phyloP scores from a whole-genome alignment of 306 rosid genomes.

The Delonix regia region DNA sequence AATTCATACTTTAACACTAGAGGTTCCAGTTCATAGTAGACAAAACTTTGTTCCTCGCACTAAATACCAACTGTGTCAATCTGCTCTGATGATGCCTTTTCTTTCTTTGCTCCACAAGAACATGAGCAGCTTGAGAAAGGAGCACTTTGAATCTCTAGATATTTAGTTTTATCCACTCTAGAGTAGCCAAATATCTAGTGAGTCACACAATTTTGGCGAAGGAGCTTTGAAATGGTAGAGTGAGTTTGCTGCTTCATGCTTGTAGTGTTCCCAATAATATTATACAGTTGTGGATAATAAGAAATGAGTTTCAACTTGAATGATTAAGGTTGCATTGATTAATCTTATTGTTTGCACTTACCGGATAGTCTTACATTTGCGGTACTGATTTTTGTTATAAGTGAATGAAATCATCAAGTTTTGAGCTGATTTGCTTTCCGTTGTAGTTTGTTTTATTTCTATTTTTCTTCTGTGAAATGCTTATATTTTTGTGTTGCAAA shows the following conservation, averaged over 20 bases:
- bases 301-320: not conserved
- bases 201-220: not conserved
- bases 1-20: not conserved
- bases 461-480: not conserved
- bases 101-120: not conserved
- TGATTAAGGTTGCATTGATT: not conserved
- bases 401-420: not conserved
- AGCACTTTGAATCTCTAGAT: slow-evolving; percentile 2
- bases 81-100: not conserved
- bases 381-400: too few relatives aligned
- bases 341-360: too few relatives aligned
- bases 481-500: not conserved
- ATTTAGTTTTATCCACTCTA: not conserved
- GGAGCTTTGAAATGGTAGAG: not conserved
- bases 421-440: not conserved
- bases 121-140: not conserved
- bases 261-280: not conserved
- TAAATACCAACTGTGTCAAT: not conserved
- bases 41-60: not conserved
- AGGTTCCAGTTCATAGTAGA: not conserved
- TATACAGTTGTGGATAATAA: not conserved
- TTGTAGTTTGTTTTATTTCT: not conserved
- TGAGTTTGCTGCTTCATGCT: not conserved
- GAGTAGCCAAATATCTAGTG: not conserved
- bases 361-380: too few relatives aligned